Base-by-base conservation (phyloP, 352 stramenopile species). In the Globisporangium solare region DNA sequence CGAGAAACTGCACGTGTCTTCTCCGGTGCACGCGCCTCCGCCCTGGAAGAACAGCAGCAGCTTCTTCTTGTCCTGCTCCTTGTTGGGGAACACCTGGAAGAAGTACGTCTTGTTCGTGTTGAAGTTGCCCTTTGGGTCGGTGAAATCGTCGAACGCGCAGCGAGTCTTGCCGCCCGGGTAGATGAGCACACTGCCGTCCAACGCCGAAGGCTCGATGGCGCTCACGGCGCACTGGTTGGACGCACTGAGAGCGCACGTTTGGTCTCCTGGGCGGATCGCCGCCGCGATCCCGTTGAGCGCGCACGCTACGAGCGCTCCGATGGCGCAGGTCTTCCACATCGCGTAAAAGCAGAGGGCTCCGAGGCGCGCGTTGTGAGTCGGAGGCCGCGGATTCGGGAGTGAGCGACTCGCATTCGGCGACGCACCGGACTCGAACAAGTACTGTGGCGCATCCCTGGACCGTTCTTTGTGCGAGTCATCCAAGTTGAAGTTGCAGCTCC, bases 21-120 rank as follows among this genome's bases (percentile, higher is more conserved):
- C 68, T 54, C 88, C 77, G 47, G 87, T 66, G 45, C 79, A 92
- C 15, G 75, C 81, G 51, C 81, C 81, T 27, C 79, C 79, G 48
- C 76, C 79, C 55, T 89, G 78, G 54, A 92, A 79, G 61, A 80
- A 92, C 42, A 92, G 56, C 54, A 92, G 60, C 15, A 92, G 60
- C 62, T 92, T 91, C 37, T 60, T 75, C 58, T 86, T 87, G 56
- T 63, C 67, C 47, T 77, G 50, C 17, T 76, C 63, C 17, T 64
- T 59, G 32, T 71, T 69, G 21, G 81, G 77, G 61, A 89, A 89
- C 15, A 89, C 69, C 60, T 88, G 76, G 67, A 89, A 89, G 57
- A 88, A 88, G 66, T 82, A 92, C 12, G 79, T 83, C 37, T 66
- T 31, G 49, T 82, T 83, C 21, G 73, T 79, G 17, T 11, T 51